phyloP scores from a whole-genome alignment of 768 basidiomycete species.

The Suillus cothurnatus region DNA sequence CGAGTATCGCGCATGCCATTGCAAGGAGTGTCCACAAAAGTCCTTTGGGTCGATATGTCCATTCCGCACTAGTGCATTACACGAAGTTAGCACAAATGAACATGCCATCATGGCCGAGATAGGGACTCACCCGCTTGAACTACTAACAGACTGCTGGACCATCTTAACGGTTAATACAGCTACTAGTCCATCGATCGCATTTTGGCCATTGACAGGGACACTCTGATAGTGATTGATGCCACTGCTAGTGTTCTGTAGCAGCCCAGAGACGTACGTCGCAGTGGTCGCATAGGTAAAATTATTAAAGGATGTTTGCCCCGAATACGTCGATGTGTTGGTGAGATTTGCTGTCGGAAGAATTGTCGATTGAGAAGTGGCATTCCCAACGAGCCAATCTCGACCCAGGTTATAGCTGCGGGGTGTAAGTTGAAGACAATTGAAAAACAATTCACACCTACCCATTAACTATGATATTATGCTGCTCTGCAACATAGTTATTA shows the following conservation, averaged over 20 bases:
- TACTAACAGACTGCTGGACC: conserved; percentile 35
- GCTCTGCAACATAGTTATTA: conserved; percentile 33
- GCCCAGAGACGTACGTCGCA: conserved; percentile 67
- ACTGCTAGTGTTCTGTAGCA: conserved; percentile 67
- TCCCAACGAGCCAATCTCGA: conserved; percentile 85
- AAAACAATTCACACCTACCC: conserved; percentile 45
- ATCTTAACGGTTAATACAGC: conserved; percentile 78
- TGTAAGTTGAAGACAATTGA: neutral
- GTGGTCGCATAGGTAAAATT: conserved; percentile 76
- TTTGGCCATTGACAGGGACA: conserved; percentile 53
- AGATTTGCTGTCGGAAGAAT: conserved; percentile 26
- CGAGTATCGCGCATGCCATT: conserved; percentile 15
- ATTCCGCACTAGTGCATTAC: conserved; percentile 16
- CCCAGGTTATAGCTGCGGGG: conserved; percentile 69
- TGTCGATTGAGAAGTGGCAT: conserved; percentile 58
- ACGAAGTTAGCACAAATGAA: conserved; percentile 7
- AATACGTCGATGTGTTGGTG: conserved; percentile 57
- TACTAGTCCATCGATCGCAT: conserved; percentile 80
- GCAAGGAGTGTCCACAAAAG: conserved; percentile 18
- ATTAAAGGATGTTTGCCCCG: conserved; percentile 61
- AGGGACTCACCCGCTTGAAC: conserved; percentile 24
- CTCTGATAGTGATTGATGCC: conserved; percentile 69
- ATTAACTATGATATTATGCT: conserved; percentile 73
- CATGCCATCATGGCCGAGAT: neutral
- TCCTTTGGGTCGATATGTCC: conserved; percentile 13